Conservation (phyloP, 176 grass and related monocot species). For the Oryza punctata region DNA sequence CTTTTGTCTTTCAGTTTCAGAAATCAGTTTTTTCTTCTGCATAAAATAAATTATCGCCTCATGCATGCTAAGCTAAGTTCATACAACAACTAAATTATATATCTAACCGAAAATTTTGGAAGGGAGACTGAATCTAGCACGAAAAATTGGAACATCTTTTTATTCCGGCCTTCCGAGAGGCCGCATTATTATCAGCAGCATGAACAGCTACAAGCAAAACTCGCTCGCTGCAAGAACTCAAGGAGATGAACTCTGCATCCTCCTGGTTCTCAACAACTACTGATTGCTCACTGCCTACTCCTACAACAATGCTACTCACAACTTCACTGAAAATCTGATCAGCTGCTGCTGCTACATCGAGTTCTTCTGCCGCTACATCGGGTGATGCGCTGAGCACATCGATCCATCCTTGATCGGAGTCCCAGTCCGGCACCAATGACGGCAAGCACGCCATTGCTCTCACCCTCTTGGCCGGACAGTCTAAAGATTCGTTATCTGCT, state of each 20-base stretch:
- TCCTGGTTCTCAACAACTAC: not conserved
- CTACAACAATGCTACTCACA: not conserved
- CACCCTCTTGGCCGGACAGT: no score
- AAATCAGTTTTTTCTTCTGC: not conserved
- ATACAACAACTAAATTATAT: not conserved
- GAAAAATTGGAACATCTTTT: not conserved
- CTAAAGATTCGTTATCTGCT: no score
- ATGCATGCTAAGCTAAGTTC: not conserved
- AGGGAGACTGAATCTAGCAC: not conserved
- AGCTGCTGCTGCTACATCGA: no score
- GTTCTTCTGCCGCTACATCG: no score
- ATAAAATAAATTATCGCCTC: not conserved
- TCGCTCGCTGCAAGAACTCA: not conserved
- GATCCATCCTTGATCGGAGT: not conserved
- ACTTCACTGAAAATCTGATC: not conserved
- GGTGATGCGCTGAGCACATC: not conserved
- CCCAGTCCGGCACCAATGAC: no score
- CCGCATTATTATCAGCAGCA: not conserved
- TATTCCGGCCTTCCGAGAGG: not conserved
- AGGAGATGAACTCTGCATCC: not conserved
- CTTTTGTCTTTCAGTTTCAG: not conserved
- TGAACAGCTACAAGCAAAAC: constrained; percentile 1
- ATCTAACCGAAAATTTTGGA: not conserved
- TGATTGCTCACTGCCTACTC: not conserved
- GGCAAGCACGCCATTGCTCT: no score